phyloP scores from a whole-genome alignment of 352 stramenopile genomes.

The Phytophthora podocarpi region DNA sequence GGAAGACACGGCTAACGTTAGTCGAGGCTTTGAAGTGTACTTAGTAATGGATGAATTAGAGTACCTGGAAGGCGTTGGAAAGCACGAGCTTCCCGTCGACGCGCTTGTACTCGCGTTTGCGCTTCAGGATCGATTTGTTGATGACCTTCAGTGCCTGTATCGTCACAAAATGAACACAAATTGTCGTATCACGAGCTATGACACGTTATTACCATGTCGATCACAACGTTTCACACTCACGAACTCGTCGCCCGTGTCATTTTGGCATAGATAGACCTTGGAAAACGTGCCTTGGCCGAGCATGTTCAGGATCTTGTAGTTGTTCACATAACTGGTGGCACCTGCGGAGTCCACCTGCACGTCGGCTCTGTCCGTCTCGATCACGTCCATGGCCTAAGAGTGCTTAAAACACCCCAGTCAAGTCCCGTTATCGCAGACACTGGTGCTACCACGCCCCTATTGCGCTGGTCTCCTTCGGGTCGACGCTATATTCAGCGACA shows the following conservation, averaged over 20 bases:
- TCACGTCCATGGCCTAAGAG: slow-evolving; percentile 58
- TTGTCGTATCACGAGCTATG: no score
- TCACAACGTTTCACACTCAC: slow-evolving; percentile 33
- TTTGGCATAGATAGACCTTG: slow-evolving; percentile 74
- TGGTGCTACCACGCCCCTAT: no score
- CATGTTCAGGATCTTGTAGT: slow-evolving; percentile 64
- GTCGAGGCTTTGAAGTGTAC: no score
- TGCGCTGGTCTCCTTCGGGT: no score
- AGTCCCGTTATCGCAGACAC: no score
- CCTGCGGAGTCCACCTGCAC: slow-evolving; percentile 70
- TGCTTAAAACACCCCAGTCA: no score
- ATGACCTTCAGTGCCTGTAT: slow-evolving; percentile 84
- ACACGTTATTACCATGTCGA: no score
- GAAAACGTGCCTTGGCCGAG: slow-evolving; percentile 82
- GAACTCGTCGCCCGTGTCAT: slow-evolving; percentile 52
- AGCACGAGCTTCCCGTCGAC: slow-evolving; percentile 79
- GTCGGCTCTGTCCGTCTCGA: slow-evolving; percentile 65
- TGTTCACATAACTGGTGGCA: slow-evolving; percentile 70
- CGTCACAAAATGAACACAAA: neutral
- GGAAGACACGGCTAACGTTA: no score
- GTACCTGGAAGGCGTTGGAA: slow-evolving; percentile 69
- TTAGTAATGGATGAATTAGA: neutral
- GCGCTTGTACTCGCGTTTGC: slow-evolving; percentile 83
- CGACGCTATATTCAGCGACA: slow-evolving; percentile 8
- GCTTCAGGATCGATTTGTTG: slow-evolving; percentile 88